phyloP scores from a whole-genome alignment of 805 yeast species.

The Metschnikowia rubicola region DNA sequence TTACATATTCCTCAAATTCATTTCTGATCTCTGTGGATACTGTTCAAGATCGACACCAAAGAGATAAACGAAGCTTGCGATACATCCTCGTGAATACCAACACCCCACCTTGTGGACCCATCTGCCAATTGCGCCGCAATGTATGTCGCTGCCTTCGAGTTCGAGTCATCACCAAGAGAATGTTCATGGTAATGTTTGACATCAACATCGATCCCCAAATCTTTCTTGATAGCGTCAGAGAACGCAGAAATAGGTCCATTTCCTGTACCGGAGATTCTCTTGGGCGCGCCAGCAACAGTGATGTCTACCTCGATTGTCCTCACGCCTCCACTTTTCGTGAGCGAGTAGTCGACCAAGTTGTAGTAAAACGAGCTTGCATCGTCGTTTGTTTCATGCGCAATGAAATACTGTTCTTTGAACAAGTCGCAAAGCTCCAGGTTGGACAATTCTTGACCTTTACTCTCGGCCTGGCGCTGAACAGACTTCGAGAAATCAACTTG shows the following conservation, averaged over 20 bases:
- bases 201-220: conserved; percentile 48
- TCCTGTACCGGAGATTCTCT: conserved; percentile 55
- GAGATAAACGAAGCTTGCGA: conserved; percentile 79
- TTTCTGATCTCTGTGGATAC: conserved; percentile 22
- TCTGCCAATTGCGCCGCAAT: conserved; percentile 30
- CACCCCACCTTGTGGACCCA: conserved; percentile 66
- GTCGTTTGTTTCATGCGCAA: conserved; percentile 31
- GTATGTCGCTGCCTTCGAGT: conserved; percentile 74
- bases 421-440: conserved; percentile 60
- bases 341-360: conserved; percentile 47
- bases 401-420: conserved; percentile 58
- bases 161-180: conserved; percentile 70
- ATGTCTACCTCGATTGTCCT: conserved; percentile 49
- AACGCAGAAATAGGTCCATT: conserved; percentile 84
- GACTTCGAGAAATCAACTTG: conserved; percentile 71
- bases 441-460: conserved; percentile 67
- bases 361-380: conserved; percentile 19
- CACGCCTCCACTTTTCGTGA: conserved; percentile 36
- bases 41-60: conserved; percentile 61
- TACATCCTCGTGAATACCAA: conserved; percentile 87
- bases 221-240: conserved; percentile 37
- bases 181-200: conserved; percentile 77
- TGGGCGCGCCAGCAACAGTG: conserved; percentile 31
- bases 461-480: conserved; percentile 69
- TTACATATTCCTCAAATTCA: neutral